Evolutionary conservation across 1,284 basidiomycete genomes (phyloP), one percentile per base, ranked within the genome.

Genomic region (Leccinum olivaceoglutinosum): DNA sequence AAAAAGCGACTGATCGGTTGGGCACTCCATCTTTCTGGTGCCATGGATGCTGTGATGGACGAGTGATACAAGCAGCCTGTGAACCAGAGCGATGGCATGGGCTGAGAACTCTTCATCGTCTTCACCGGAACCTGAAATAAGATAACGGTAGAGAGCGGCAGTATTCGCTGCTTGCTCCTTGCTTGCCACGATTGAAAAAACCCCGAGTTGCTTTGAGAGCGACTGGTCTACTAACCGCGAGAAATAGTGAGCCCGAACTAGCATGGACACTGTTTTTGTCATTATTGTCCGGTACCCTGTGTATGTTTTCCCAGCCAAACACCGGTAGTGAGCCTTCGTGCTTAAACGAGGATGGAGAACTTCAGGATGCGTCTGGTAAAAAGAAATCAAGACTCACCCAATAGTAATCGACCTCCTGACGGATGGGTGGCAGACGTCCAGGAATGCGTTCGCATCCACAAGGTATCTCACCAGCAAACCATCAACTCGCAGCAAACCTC

Each of bases 1-100:
- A 7, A 55, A 55, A 3, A 55, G 54, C 16, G 54, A 55, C 34
- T 55, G 54, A 29, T 61, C 59, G 0, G 55, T 63, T 5, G 55
- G 59, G 36, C 62, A 63, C 3, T 64, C 60, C 60, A 65, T 65
- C 29, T 64, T 65, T 14, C 39, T 3, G 0, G 53, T 60, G 9
- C 44, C 60, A 32, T 53, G 58, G 9, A 65, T 63, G 4, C 63
- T 39, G 1, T 65, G 62, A 8, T 58, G 46, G 5, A 65, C 53
- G 11, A 65, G 16, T 9, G 58, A 61, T 8, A 65, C 34, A 0
- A 63, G 46, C 3, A 63, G 16, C 4, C 34, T 6, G 7, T 63
- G 59, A 4, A 60, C 25, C 11, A 21, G 21, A 2, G 4, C 9
- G 5, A 44, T 44, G 9, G 8, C 11, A n/a, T 34, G 32, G 32